Evolutionary conservation across 2,329 filamentous ascomycete genomes (phyloP), one percentile per base, ranked within the genome.

Genomic region (Pseudogymnoascus sp.): DNA sequence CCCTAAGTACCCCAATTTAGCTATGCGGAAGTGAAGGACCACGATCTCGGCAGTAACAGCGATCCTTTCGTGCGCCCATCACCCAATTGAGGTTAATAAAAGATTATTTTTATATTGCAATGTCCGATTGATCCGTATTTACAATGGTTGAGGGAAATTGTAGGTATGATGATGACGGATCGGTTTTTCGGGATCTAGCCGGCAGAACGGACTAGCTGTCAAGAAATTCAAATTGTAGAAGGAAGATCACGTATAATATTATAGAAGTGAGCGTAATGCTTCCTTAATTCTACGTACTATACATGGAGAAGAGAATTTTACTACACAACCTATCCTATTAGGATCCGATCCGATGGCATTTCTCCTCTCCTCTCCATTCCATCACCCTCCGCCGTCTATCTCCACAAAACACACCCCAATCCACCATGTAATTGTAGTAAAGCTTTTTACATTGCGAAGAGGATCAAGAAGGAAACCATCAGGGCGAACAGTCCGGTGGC

Each of bases 401-500:
- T 56, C 50, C 25, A 56, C 50, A 56, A 34, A 25, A 12, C 10
- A 18, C 28, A n/a, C 50, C 46, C 16, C 25, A 56, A 36, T 56
- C 50, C 50, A 56, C 50, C 50, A 34, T 46, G 42, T 42, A 61
- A 61, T 40, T 31, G 31, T 42, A 16, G 12, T 23, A 61, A 61
- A 50, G n/a, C 60, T 61, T 6, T 46, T 50, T 62, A 62, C 44
- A 53, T 53, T 16, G 50, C 66, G 62, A 60, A 67, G 56, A 67
- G 56, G 14, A 66, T 61, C 50, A 73, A 68, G 68, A 73, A 72
- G 21, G 70, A 70, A 36, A 79, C 78, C 78, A 79, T 80, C 72
- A 82, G 77, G 68, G 81, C 80, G 77, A 83, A 82, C 66, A 83
- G 78, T 75, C 83, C 83, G 71, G 83, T 85, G 74, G 83, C 83